Evolutionary conservation across 306 rosid species (phyloP), one percentile per base, ranked within the genome.

Genomic region (Cicer judaicum): DNA sequence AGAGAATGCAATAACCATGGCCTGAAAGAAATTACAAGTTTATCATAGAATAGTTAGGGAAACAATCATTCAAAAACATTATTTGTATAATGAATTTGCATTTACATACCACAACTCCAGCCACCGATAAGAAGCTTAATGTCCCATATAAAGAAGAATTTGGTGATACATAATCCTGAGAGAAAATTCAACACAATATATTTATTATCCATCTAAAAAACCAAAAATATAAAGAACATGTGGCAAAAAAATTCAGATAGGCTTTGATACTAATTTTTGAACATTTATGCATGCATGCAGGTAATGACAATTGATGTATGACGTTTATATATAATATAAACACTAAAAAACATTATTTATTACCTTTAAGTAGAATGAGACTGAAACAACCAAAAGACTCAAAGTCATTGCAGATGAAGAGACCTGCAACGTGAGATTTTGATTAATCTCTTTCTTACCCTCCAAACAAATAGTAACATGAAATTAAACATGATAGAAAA

Each of bases 21-120:
- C 96, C 98, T 91, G 73, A 76, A 80, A 71, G 80, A 66, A 12
- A 78, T 60, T 73, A 75, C 18, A 76, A 64, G 70, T 60, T 79
- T 64, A 68, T 59, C 4, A 59, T 41, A 40, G 61, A 62, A 21
- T 19, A 64, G 44, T 34, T 68, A 18, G 64, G 55, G 68, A 79
- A 79, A 68, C 62, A 54, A 63, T 47, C 41, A 49, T 57, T 70
- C 16, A 59, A 36, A 52, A 75, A 52, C n/a, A 18, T 57, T 55
- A 69, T 55, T 24, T 67, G 36, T 49, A 36, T 48, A 47, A 15
- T n/a, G 18, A 47, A n/a, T 15, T 69, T 64, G 48, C 21, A 60
- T 54, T 50, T 66, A 75, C 97, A 70, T 87, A 93, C 98, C 96
- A 91, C 92, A 38, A 93, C 98, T 77, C 98, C 98, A 55, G 81